These are phyloP conservation scores for Metschnikowia shivogae DNA, from an alignment of 805 yeast genomes.

Conservation along the genomic window DNA sequence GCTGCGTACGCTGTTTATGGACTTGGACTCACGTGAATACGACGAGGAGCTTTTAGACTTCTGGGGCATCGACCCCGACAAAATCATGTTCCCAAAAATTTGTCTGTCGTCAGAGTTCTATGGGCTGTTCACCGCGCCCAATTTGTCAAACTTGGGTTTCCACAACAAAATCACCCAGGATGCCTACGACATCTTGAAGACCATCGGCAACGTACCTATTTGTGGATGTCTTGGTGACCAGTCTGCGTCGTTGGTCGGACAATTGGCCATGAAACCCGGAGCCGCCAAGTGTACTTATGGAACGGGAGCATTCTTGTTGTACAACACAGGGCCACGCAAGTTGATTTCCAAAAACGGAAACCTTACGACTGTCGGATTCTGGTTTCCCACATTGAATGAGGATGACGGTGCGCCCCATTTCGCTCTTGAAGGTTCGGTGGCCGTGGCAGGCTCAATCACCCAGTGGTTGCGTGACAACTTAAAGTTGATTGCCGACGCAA, in stretches of 20 bases:
- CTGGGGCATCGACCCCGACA: slow-evolving; percentile 72
- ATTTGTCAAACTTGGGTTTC: slow-evolving; percentile 48
- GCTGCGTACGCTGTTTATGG: slow-evolving; percentile 85
- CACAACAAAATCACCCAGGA: slow-evolving; percentile 48
- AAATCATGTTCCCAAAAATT: slow-evolving; percentile 68
- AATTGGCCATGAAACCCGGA: slow-evolving; percentile 77
- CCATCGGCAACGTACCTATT: slow-evolving; percentile 64
- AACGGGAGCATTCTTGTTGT: slow-evolving; percentile 87
- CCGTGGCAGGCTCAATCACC: slow-evolving; percentile 91
- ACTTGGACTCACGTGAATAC: slow-evolving; percentile 68
- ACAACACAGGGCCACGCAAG: slow-evolving; percentile 76
- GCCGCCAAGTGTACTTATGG: slow-evolving; percentile 95
- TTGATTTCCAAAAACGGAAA: slow-evolving; percentile 76
- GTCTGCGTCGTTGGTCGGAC: slow-evolving; percentile 90
- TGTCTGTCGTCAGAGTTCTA: slow-evolving; percentile 73
- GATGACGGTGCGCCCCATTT: slow-evolving; percentile 60
- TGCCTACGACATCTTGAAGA: slow-evolving; percentile 45
- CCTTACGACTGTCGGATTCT: slow-evolving; percentile 83
- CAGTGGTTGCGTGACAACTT: slow-evolving; percentile 93
- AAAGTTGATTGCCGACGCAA: slow-evolving; percentile 72
- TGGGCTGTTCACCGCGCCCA: slow-evolving; percentile 67
- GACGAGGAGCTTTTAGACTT: slow-evolving; percentile 71
- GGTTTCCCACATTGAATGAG: slow-evolving; percentile 67
- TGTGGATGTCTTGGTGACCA: slow-evolving; percentile 94
- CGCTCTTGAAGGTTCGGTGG: slow-evolving; percentile 93